Evolutionary conservation across 2,329 filamentous ascomycete genomes (phyloP), one percentile per base, ranked within the genome.

Genomic region (Capronia americana): DNA sequence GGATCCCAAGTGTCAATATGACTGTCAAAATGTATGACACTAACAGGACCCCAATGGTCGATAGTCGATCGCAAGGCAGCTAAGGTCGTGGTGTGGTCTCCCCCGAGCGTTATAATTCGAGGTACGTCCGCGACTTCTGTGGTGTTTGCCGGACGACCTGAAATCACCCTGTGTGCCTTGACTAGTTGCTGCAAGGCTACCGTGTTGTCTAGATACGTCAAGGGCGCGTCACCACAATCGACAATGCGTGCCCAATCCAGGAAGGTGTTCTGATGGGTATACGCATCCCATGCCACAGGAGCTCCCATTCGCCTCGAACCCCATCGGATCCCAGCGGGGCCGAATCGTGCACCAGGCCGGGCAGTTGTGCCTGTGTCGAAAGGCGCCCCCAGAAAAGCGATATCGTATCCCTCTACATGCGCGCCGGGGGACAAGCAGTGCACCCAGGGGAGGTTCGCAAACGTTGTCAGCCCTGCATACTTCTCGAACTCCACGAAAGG

Each of bases 11-110:
- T 86, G 73, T 86, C 82, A 65, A 85, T 74, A 71, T 85, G 84
- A 53, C 80, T 83, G 71, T 86, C 84, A 69, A 87, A 86, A 73
- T 86, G 84, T n/a, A 86, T 85, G 5, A 86, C 84, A 67, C 83
- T 85, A 2, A 86, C 82, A 14, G 79, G 74, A 0, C 84, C 84
- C 80, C 81, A 86, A 56, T 81, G 79, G 3, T 79, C 67, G 69
- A 80, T 74, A 0, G 82, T 81, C 2, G 83, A 85, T 58, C 84
- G 74, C 69, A 86, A 71, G 0, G 84, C 84, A 2, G 83, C 81
- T 5, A 86, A 75, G 0, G 84, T 86, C 0, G 84, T 86, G 0
- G 84, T 86, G 74, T 87, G 85, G 69, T 87, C 84, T 26, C 85
- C 85, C 11, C 85, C 84, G 0, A 86, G 73, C 0, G 82, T 83